These are phyloP conservation scores for Blastomyces gilchristii DNA, from an alignment of 2,329 filamentous ascomycete genomes.

Conservation along the genomic window DNA sequence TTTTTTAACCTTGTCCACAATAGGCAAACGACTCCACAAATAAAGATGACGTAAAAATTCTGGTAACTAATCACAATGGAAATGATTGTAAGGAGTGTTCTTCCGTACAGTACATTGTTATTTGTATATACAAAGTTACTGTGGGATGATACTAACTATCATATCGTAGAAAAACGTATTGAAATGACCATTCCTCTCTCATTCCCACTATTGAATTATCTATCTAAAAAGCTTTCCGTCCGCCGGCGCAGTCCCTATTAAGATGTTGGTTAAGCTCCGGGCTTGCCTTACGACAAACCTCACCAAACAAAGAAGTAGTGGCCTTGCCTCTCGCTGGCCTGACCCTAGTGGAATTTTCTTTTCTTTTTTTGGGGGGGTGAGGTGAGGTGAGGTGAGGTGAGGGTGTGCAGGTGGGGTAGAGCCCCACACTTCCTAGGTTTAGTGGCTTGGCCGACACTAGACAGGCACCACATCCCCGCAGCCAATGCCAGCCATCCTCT, in stretches of 20 bases:
- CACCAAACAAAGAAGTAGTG: neutral
- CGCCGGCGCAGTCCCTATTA: too few species aligned
- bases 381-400: too few species aligned
- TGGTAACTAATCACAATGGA: too few species aligned
- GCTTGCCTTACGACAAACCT: neutral
- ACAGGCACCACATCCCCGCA: neutral
- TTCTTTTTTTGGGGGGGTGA: too few species aligned
- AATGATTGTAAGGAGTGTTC: too few species aligned
- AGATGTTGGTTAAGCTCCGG: neutral
- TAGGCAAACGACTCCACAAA: too few species aligned
- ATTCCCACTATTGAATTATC: neutral
- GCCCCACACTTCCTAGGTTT: neutral
- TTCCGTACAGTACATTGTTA: too few species aligned
- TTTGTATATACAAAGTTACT: too few species aligned
- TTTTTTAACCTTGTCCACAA: neutral
- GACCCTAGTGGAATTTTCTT: neutral
- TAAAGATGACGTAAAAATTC: neutral
- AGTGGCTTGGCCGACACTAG: neutral
- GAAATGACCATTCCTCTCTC: neutral
- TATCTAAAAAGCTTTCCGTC: too few species aligned
- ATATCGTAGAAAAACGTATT: neutral
- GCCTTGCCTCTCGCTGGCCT: too few species aligned
- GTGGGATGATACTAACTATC: too few species aligned
- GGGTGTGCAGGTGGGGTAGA: too few species aligned
- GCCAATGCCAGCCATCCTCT: neutral